Base-by-base conservation (phyloP, 192 early-diverging fungal genomes). In the Mortierella alpina region DNA sequence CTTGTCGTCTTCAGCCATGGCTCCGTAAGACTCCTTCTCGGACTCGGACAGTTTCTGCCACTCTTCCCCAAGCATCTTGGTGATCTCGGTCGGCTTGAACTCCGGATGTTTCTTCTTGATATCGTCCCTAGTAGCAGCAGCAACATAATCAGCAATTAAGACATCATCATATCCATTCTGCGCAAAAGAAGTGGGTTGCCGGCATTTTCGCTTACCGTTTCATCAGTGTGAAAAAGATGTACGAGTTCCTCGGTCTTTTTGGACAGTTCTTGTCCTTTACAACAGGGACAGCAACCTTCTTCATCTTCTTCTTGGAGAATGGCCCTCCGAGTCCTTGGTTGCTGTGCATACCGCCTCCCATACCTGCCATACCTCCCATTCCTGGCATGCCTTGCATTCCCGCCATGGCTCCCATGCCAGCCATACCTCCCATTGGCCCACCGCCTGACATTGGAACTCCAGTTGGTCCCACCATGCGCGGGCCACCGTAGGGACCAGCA, bases 241-340 rank as follows among this genome's bases (percentile, higher is more conserved):
- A 84, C 22, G 83, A 74, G 68, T 84, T 84, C 13, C 68, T 23
- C 51, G 83, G 83, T 13, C 70, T 69, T 55, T 84, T 84, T 20
- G 83, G 83, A 48, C 77, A 78, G 40, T 84, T 84, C 57, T 79
- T 79, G 49, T 84, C 83, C 67, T 84, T 84, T 45, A 73, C 49
- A 41, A 68, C 54, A 9, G 77, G 70, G 0, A 54, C 47, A 44
- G 52, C 44, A 0, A 52, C 69, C 57, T 66, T 61, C 20, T 77
- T 80, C 49, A 72, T 63, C 60, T 80, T 80, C 46, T 80, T 80
- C 52, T 80, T 80, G 10, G 77, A 80, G 18, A 80, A 39, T 45
- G 54, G 20, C 1, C 69, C 67, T 9, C 54, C 73, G 47, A 18
- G 45, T 15, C 66, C 61, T 23, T 63, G 71, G 15, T 49, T 18